phyloP scores from a whole-genome alignment of 192 early-diverging fungal genomes.

The Allomyces macrogynus region DNA sequence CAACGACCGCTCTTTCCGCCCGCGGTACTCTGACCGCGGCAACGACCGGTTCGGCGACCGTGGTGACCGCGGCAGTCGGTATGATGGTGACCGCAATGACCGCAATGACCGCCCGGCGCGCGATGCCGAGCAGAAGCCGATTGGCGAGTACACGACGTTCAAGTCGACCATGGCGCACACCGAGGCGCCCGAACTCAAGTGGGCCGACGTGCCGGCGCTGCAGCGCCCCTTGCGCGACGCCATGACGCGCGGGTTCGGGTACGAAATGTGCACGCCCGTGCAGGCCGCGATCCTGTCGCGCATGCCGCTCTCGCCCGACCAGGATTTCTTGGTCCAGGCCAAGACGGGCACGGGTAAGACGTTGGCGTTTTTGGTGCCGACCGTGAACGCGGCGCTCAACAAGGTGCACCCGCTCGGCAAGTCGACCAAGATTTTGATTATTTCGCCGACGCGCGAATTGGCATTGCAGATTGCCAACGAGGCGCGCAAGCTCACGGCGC shows the following conservation, averaged over 20 bases:
- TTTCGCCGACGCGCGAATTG: slow-evolving; percentile 83
- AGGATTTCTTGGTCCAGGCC: slow-evolving; percentile 79
- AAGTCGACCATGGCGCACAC: not conserved
- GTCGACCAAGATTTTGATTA: slow-evolving; percentile 42
- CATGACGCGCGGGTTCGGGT: slow-evolving; percentile 43
- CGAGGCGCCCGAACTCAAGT: not conserved
- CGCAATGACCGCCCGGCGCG: too few species aligned
- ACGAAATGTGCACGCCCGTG: slow-evolving; percentile 57
- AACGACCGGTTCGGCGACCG: too few species aligned
- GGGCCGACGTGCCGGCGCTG: slow-evolving; percentile 12
- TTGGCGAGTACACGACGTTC: not conserved
- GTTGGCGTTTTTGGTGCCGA: slow-evolving; percentile 78
- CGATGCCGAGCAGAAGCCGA: too few species aligned
- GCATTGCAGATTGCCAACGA: slow-evolving; percentile 66
- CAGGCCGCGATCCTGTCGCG: slow-evolving; percentile 59
- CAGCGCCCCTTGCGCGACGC: slow-evolving; percentile 29
- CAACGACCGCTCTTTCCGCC: too few species aligned
- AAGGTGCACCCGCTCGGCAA: slow-evolving; percentile 16
- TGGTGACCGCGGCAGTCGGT: too few species aligned
- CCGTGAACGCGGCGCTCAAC: slow-evolving; percentile 47
- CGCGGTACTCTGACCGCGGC: too few species aligned
- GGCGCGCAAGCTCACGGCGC: slow-evolving; percentile 37
- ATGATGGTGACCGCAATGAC: too few species aligned
- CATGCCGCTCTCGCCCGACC: slow-evolving; percentile 30
- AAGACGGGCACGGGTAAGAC: slow-evolving; percentile 98